These are phyloP conservation scores for Penicillium diatomitis DNA, from an alignment of 495 filamentous ascomycete species.

Conservation along the genomic window DNA sequence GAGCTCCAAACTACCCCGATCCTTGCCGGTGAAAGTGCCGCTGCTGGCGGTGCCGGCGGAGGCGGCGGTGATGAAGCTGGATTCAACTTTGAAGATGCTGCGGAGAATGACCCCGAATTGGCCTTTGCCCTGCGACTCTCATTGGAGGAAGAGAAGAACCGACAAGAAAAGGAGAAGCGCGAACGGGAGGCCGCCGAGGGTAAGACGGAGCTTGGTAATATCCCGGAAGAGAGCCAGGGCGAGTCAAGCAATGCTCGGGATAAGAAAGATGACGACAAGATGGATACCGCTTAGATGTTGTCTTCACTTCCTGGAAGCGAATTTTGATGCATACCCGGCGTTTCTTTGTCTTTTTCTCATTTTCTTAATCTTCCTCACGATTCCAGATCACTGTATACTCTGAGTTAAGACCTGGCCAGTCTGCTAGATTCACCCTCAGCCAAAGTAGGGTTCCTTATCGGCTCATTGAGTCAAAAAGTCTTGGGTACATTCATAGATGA, in stretches of 20 bases:
- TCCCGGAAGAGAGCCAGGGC: slow-evolving; percentile 76
- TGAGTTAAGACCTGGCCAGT: too few species aligned
- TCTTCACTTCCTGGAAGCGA: slow-evolving; percentile 12
- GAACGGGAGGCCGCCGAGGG: slow-evolving; percentile 66
- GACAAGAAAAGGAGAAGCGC: slow-evolving; percentile 75
- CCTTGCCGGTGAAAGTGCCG: slow-evolving; percentile 64
- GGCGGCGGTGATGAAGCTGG: slow-evolving; percentile 62
- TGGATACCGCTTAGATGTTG: slow-evolving; percentile 43
- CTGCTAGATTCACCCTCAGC: too few species aligned
- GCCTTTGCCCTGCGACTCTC: slow-evolving; percentile 95
- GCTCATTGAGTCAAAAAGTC: too few species aligned
- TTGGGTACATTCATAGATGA: too few species aligned
- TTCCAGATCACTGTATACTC: slow-evolving; percentile 18
- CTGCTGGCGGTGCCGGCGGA: slow-evolving; percentile 37
- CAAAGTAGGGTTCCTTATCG: too few species aligned
- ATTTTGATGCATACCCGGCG: slow-evolving; percentile 40
- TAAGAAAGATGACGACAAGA: slow-evolving; percentile 73
- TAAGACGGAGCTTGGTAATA: slow-evolving; percentile 60
- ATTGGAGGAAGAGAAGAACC: slow-evolving; percentile 93
- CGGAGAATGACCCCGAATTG: slow-evolving; percentile 80
- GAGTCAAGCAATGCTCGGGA: slow-evolving; percentile 58
- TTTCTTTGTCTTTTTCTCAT: slow-evolving; percentile 18
- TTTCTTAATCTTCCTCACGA: background rate
- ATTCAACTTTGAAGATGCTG: slow-evolving; percentile 43
- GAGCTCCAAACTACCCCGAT: slow-evolving; percentile 89